phyloP scores from a whole-genome alignment of 2,329 filamentous ascomycete genomes.

The Westerdykella ornata region DNA sequence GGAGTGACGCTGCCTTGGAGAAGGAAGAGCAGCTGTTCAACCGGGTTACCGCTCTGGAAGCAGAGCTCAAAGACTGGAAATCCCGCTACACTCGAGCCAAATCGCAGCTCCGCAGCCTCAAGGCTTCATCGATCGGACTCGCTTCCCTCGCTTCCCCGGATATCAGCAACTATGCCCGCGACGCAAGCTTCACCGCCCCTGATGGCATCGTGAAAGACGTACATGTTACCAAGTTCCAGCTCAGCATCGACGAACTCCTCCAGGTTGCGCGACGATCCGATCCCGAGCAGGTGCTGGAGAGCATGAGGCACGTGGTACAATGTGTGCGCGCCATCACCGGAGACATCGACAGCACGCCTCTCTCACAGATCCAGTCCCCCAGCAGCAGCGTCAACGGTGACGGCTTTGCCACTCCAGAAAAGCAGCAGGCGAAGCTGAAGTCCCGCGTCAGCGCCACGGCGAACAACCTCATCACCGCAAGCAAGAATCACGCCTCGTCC shows the following conservation, averaged over 20 bases:
- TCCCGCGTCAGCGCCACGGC: constrained; percentile 82
- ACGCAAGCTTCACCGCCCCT: constrained; percentile 61
- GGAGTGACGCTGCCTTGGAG: constrained; percentile 71
- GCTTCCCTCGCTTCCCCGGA: constrained; percentile 53
- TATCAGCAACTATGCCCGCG: constrained; percentile 58
- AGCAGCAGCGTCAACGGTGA: constrained; percentile 33
- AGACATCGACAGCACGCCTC: constrained; percentile 58
- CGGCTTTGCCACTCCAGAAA: constrained; percentile 25
- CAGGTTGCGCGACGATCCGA: constrained; percentile 67
- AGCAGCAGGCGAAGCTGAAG: constrained; percentile 64
- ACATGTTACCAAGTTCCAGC: constrained; percentile 90
- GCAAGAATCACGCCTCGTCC: constrained; percentile 80
- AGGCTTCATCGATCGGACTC: constrained; percentile 72
- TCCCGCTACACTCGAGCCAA: constrained; percentile 81
- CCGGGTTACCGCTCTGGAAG: constrained; percentile 69
- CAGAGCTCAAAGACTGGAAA: constrained; percentile 84
- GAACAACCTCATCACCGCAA: constrained; percentile 90
- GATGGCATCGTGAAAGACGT: constrained; percentile 82
- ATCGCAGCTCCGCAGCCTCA: constrained; percentile 75
- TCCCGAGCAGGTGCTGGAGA: constrained; percentile 67
- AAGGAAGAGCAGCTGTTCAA: constrained; percentile 72
- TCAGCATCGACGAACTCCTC: constrained; percentile 85
- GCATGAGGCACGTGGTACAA: constrained; percentile 79
- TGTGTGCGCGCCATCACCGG: constrained; percentile 78
- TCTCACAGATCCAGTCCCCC: constrained; percentile 33